Evolutionary conservation across 139 green algal genomes (phyloP), one percentile per base, ranked within the genome.

Genomic region (Tetradesmus obliquus): DNA sequence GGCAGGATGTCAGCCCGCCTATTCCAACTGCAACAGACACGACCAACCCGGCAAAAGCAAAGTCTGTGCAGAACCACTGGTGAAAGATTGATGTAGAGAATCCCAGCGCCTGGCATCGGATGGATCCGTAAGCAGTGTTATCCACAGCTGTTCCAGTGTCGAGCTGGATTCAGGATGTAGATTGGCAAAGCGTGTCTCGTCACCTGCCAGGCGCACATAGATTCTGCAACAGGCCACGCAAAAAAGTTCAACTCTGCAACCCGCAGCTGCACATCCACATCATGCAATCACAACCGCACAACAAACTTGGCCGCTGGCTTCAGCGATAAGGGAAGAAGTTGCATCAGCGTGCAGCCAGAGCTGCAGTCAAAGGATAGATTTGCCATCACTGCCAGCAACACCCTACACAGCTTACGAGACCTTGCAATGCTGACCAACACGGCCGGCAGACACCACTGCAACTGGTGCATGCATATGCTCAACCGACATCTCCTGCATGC

Each of bases 101-200:
- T 45, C 32, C 32, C 32, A 45, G 74, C 74, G n/a, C 74, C n/a
- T 54, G 80, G 80, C 80, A 66, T 85, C 80, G 51, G 80, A 85
- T 85, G 80, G 80, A 85, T 85, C 80, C 80, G 51, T 85, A 85
- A 85, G 76, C 24, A 62, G 74, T 82, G n/a, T 51, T 62, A 24
- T 85, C 51, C 51, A 62, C 80, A 85, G 45, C 1, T 24, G 6
- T 2, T 24, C 80, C 80, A 58, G 80, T 58, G 80, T 57, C 13
- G 80, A 57, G 80, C 80, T 58, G 80, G 80, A 24, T 58, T 58
- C 45, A 58, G 80, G 13, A 55, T 82, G 80, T 57, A 85, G 51
- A 85, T 45, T 51, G 51, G 80, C 76, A 85, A 58, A 62, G 80
- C 17, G 45, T 62, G 80, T 57, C 9, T 62, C 80, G 51, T 85